phyloP scores from a whole-genome alignment of 208 protist species.

The Porcisia deanei region DNA sequence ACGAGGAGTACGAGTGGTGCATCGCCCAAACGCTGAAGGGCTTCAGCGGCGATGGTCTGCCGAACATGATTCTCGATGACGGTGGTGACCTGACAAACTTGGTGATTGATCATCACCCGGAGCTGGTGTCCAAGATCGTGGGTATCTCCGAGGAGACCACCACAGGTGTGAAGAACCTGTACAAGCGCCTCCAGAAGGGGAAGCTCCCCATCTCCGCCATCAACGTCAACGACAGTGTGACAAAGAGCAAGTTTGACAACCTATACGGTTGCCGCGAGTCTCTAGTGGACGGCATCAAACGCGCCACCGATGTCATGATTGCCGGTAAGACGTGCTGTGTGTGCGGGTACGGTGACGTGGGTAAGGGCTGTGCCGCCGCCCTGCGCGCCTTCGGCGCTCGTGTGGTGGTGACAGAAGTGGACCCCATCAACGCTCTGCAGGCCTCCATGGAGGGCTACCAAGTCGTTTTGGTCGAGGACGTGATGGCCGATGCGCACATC shows the following conservation, averaged over 20 bases:
- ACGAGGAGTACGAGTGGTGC: slow-evolving; percentile 99
- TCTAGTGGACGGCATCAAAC: slow-evolving; percentile 99
- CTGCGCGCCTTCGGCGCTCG: slow-evolving; percentile 96
- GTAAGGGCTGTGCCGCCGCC: slow-evolving; percentile 98
- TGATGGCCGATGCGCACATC: slow-evolving; percentile 92
- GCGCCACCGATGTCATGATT: slow-evolving; percentile 99
- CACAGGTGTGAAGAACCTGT: slow-evolving; percentile 99
- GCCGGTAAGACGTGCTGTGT: slow-evolving; percentile 98
- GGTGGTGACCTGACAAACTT: slow-evolving; percentile 99
- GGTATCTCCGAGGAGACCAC: slow-evolving; percentile 99
- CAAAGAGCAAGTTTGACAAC: slow-evolving; percentile 99
- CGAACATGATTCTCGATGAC: slow-evolving; percentile 99
- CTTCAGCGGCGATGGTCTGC: slow-evolving; percentile 84
- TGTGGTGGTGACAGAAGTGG: slow-evolving; percentile 99
- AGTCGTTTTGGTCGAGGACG: slow-evolving; percentile 96
- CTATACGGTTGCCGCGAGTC: slow-evolving; percentile 99
- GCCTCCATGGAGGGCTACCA: slow-evolving; percentile 99
- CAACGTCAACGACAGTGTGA: slow-evolving; percentile 99
- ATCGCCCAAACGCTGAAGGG: slow-evolving; percentile 94
- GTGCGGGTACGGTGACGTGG: slow-evolving; percentile 99
- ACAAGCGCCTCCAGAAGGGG: slow-evolving; percentile 95
- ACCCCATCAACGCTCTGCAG: slow-evolving; percentile 99
- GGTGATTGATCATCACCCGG: slow-evolving; percentile 93
- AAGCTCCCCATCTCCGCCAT: slow-evolving; percentile 98
- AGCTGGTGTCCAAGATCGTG: slow-evolving; percentile 93